Evolutionary conservation across 371 early-diverging fungal genomes (phyloP).

Genomic region (Mortierella sp.): DNA sequence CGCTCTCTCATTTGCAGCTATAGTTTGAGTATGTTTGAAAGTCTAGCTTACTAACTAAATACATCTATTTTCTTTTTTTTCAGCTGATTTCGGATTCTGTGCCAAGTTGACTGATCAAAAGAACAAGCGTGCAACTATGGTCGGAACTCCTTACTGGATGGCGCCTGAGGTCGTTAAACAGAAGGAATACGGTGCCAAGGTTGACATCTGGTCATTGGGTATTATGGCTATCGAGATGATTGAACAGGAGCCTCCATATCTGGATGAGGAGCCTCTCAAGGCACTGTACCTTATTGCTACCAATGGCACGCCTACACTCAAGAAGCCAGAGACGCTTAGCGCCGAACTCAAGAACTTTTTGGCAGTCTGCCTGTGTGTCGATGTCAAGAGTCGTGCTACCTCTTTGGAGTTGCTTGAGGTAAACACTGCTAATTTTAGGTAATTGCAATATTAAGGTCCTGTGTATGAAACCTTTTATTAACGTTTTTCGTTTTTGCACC

Average conservation of each 20-base stretch:
- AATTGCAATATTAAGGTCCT: neutral
- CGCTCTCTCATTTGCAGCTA: neutral
- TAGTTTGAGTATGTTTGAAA: neutral
- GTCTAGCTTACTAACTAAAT: neutral
- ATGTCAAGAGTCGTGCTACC: slow-evolving; percentile 87
- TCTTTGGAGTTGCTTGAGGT: slow-evolving; percentile 81
- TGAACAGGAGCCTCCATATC: slow-evolving; percentile 97
- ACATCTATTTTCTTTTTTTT: slow-evolving; percentile 1
- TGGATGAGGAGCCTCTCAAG: slow-evolving; percentile 94
- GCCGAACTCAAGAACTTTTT: slow-evolving; percentile 88
- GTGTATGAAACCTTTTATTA: neutral
- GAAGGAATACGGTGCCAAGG: slow-evolving; percentile 91
- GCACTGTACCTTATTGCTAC: slow-evolving; percentile 97
- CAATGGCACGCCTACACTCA: slow-evolving; percentile 96
- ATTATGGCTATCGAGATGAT: slow-evolving; percentile 99
- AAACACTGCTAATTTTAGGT: neutral
- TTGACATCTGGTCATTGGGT: slow-evolving; percentile 95
- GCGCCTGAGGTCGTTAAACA: slow-evolving; percentile 95
- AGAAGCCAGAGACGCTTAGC: slow-evolving; percentile 87
- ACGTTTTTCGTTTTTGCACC: neutral
- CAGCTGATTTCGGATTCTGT: slow-evolving; percentile 96
- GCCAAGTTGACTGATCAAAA: slow-evolving; percentile 90
- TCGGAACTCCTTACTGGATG: slow-evolving; percentile 97
- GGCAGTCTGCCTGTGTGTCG: slow-evolving; percentile 91
- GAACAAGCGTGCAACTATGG: slow-evolving; percentile 95